These are phyloP conservation scores for Lepiota brunneoincarnata DNA, from an alignment of 768 basidiomycete genomes.

Conservation along the genomic window DNA sequence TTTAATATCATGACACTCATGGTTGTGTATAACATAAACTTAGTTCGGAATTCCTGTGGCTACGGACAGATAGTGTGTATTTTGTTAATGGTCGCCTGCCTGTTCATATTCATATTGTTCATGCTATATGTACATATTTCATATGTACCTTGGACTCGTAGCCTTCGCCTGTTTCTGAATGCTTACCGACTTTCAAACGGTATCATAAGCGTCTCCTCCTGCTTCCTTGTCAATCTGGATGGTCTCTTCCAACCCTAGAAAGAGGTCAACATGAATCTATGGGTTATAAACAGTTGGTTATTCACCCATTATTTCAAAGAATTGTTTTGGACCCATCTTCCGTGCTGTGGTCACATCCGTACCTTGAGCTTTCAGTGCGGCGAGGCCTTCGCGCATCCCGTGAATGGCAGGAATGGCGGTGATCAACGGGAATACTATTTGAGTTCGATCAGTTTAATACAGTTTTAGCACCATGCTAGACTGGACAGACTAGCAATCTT, in stretches of 20 bases:
- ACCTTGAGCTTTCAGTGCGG: conserved; percentile 46
- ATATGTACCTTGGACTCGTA: too few species aligned
- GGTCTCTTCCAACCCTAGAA: conserved; percentile 21
- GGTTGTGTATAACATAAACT: too few species aligned
- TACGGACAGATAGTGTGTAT: too few species aligned
- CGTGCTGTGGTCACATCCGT: conserved; percentile 37
- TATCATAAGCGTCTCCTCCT: conserved; percentile 8
- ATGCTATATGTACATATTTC: too few species aligned
- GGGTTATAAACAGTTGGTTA: not conserved
- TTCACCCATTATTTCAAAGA: conserved; percentile 50
- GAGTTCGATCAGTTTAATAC: conserved; percentile 7
- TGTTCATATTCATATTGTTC: too few species aligned
- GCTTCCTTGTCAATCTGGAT: conserved; percentile 19
- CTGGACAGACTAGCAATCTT: conserved; percentile 34
- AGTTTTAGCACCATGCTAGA: not conserved
- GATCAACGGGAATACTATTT: conserved; percentile 43
- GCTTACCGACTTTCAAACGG: too few species aligned
- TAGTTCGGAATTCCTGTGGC: too few species aligned
- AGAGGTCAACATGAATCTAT: too few species aligned
- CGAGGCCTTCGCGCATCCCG: conserved; percentile 44
- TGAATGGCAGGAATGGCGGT: conserved; percentile 47
- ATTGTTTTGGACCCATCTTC: conserved; percentile 49
- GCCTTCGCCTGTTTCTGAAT: too few species aligned
- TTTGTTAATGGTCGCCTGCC: too few species aligned
- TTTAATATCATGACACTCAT: too few species aligned